Base-by-base conservation (phyloP, 495 filamentous ascomycete species). In the Lentithecium fluviatile region DNA sequence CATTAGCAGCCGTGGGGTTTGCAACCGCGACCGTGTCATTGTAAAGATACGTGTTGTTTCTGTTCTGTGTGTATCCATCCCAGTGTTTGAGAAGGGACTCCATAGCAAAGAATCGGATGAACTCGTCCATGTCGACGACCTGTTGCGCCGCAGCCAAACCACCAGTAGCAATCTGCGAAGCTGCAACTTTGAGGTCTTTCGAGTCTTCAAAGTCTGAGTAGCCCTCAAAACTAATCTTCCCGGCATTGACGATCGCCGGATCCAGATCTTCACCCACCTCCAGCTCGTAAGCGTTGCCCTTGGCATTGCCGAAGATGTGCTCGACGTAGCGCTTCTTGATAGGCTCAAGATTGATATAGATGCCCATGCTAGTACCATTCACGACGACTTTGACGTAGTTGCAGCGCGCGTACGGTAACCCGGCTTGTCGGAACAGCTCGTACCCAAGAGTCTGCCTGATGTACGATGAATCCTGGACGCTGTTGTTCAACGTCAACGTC, bases 11-110 rank as follows among this genome's bases (percentile, higher is more conserved):
- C 15, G 23, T 20, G 11, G 55, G 55, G 45, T 58, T 49, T 0
- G 8, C 55, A 20, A 58, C 55, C 19, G 55, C 43, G 11, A 21
- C 34, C 10, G 20, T 47, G 43, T 58, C 55, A 23, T 58, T 58
- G 55, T 58, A 58, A n/a, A 58, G 13, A 29, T 58, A 58, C 2
- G 55, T 58, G 15, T 58, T 58, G 24, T 58, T 58, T 17, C 19
- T 58, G 17, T 58, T 47, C 40, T 34, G 25, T 19, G 55, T 36
- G 45, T 48, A 58, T 19, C 55, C 55, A 24, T 58, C 55, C 55
- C 55, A 58, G 29, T 58, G 55, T 23, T 58, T 58, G 23, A 58
- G 24, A 1, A 58, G 55, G 12, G 45, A 15, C 45, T 58, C 55
- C 55, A 58, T 58, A 4, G 55, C 55, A 23, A 37, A 48, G 20